Evolutionary conservation across 1,284 basidiomycete species (phyloP).

Genomic region (Irpex sp.): DNA sequence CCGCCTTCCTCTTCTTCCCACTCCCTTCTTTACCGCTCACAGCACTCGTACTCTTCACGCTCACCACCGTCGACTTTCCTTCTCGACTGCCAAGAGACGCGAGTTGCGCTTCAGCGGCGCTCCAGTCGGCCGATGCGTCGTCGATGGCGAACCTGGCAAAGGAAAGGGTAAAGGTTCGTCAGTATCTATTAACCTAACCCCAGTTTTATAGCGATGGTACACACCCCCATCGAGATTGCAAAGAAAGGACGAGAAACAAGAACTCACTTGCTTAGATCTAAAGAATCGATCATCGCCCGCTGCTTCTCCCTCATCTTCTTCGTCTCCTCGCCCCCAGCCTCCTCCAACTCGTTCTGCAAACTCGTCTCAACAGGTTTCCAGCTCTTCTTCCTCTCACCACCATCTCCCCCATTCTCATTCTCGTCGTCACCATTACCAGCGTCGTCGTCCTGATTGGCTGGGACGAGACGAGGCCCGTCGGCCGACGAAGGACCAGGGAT

Average conservation of each 20-base stretch:
- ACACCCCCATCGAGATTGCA: neutral
- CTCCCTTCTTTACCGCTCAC: neutral
- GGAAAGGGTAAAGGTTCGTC: neutral
- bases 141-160: conserved; percentile 71
- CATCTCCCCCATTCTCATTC: conserved; percentile 1
- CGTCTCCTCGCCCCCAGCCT: conserved; percentile 58
- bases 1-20: conserved; percentile 65
- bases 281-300: conserved; percentile 76
- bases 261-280: conserved; percentile 82
- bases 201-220: neutral
- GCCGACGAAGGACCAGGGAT: conserved; percentile 33
- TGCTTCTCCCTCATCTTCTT: conserved; percentile 60
- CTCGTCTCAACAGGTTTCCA: conserved; percentile 51
- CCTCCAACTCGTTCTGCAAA: conserved; percentile 63
- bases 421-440: conserved; percentile 11
- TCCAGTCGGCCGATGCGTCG: conserved; percentile 67
- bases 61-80: conserved; percentile 65
- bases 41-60: conserved; percentile 48
- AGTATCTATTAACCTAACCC: neutral
- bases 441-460: conserved; percentile 14
- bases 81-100: conserved; percentile 39
- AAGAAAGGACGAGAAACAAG: neutral
- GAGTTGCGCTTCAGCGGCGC: conserved; percentile 68
- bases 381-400: conserved; percentile 12
- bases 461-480: conserved; percentile 6